These are phyloP conservation scores for Wickerhamiella spandovensis DNA, from an alignment of 805 yeast species.

Conservation along the genomic window DNA sequence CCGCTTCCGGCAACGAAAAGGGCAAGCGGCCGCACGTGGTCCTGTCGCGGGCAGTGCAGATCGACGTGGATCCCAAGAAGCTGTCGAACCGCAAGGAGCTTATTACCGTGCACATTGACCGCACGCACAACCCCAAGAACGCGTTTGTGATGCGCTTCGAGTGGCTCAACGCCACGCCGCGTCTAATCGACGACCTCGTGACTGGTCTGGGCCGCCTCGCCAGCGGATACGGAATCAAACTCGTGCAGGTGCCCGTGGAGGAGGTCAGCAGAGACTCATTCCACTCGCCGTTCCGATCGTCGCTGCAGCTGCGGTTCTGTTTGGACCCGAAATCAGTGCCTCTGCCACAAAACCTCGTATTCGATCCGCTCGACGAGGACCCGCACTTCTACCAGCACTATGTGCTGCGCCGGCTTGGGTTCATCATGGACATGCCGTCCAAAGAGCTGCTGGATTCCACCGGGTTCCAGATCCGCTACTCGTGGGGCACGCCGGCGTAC, in stretches of 20 bases:
- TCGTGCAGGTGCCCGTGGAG: conserved; percentile 85
- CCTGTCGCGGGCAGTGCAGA: conserved; percentile 51
- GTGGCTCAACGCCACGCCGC: conserved; percentile 86
- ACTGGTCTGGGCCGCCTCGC: conserved; percentile 69
- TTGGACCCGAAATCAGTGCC: conserved; percentile 34
- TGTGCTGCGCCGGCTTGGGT: conserved; percentile 55
- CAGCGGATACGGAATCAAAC: conserved; percentile 65
- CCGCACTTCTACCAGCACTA: conserved; percentile 59
- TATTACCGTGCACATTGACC: conserved; percentile 75
- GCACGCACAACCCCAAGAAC: conserved; percentile 86
- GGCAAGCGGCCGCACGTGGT: conserved; percentile 28
- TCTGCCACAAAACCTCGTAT: conserved; percentile 6
- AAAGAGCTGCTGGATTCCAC: conserved; percentile 46
- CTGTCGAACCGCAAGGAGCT: conserved; percentile 68
- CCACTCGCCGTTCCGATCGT: conserved; percentile 78
- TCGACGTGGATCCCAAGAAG: conserved; percentile 61
- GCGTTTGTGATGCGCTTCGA: conserved; percentile 85
- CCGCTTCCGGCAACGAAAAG: not conserved
- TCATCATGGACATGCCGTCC: conserved; percentile 45
- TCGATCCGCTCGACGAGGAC: conserved; percentile 17
- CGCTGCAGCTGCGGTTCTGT: conserved; percentile 51
- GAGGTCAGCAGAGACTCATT: conserved; percentile 68
- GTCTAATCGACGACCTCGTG: conserved; percentile 65
- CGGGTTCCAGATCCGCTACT: conserved; percentile 56
- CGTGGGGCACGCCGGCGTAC: conserved; percentile 54